phyloP scores from a whole-genome alignment of 371 early-diverging fungal species.

The Mucor piriformis region DNA sequence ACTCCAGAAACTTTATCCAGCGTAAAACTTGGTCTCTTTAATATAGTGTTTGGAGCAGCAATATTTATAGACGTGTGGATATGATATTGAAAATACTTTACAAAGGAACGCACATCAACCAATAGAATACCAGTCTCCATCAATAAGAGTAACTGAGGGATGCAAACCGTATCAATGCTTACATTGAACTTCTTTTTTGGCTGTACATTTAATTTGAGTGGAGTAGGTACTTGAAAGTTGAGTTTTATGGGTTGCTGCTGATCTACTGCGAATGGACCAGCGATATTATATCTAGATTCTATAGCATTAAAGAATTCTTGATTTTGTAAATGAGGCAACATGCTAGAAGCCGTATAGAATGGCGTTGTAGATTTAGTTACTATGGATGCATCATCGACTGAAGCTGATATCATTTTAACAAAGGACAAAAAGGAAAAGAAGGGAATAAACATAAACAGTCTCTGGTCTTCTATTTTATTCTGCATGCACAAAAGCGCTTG shows the following conservation, averaged over 20 bases:
- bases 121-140: constrained; percentile 20
- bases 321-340: constrained; percentile 1
- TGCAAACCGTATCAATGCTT: not conserved
- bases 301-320: constrained; percentile 8
- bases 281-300: not conserved
- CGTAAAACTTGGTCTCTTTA: constrained; percentile 59
- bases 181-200: not conserved
- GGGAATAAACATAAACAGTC: too few relatives aligned
- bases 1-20: constrained; percentile 46
- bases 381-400: not conserved
- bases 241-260: not conserved
- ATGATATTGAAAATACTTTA: constrained; percentile 46
- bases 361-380: not conserved
- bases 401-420: too few relatives aligned
- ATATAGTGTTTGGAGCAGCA: constrained; percentile 61
- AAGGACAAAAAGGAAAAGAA: too few relatives aligned
- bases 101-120: constrained; percentile 60
- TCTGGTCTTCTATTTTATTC: too few relatives aligned
- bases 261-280: not conserved
- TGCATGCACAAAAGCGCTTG: too few relatives aligned
- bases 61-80: constrained; percentile 55
- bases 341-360: not conserved
- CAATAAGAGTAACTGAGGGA: not conserved
- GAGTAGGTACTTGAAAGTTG: not conserved
- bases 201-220: not conserved